Conservation (phyloP, 352 stramenopile genomes). For the Pilasporangium apinafurcum region DNA sequence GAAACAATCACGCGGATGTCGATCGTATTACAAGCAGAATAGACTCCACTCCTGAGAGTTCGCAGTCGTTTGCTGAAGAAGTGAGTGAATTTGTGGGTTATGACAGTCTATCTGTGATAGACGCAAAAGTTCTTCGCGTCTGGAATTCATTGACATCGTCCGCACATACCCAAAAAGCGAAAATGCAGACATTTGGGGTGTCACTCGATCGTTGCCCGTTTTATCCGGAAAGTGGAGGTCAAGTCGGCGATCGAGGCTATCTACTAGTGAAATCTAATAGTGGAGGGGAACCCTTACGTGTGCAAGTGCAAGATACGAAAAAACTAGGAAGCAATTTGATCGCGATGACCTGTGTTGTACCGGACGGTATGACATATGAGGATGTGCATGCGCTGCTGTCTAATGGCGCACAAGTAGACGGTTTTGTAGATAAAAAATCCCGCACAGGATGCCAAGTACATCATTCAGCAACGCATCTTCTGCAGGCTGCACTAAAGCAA, state of each 20-base stretch:
- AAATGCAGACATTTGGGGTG: conserved; percentile 17
- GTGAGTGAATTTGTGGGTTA: conserved; percentile 56
- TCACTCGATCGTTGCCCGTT: conserved; percentile 62
- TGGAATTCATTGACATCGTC: too few species aligned
- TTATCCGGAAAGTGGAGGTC: conserved; percentile 69
- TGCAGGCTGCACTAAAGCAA: conserved; percentile 60
- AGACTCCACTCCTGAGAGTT: too few species aligned
- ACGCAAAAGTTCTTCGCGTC: too few species aligned
- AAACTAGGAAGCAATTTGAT: conserved; percentile 32
- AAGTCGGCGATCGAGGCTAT: conserved; percentile 60
- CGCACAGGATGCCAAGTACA: conserved; percentile 50
- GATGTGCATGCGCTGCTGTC: conserved; percentile 16
- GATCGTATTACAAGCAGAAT: not conserved
- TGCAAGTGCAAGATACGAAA: conserved; percentile 37
- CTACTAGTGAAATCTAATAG: conserved; percentile 15
- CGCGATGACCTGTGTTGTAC: conserved; percentile 35
- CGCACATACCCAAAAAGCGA: too few species aligned
- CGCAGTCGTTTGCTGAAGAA: not conserved
- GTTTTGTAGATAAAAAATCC: conserved; percentile 39
- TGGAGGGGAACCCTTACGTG: not conserved
- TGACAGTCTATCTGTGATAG: conserved; percentile 25
- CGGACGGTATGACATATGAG: conserved; percentile 14
- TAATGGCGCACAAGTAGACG: conserved; percentile 16
- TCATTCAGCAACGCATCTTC: conserved; percentile 75
- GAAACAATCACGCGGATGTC: conserved; percentile 9